Base-by-base conservation (phyloP, 805 yeast species). In the Zygotorulaspora chibaensis region DNA sequence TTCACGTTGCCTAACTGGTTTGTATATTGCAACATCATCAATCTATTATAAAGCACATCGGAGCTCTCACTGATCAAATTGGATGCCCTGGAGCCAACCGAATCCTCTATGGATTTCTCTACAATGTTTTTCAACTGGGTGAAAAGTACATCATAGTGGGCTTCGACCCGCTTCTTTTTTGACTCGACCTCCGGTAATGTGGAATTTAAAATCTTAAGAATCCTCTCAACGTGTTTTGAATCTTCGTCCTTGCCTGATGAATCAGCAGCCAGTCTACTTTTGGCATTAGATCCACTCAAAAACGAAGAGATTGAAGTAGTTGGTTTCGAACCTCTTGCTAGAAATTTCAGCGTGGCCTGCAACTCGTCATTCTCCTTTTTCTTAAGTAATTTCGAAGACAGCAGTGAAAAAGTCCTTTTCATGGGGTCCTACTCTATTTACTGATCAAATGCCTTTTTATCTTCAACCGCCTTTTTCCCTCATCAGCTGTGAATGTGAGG, bases 101-200 rank as follows among this genome's bases (percentile, higher is more conserved):
- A 27, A 23, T 38, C 30, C 20, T 47, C 37, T 10, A 54, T 44
- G 8, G 62, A 53, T 23, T 49, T 49, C 27, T 50, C 61, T 3
- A 57, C 59, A 28, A 58, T 50, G 10, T 50, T 52, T 37, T 55
- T 57, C 43, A 64, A 42, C 18, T 59, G 57, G 8, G 55, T 47
- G 48, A 60, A 57, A 23, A 60, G 51, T 7, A 59, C 39, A 33
- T 62, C 58, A 42, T 63, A 63, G 46, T 64, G 67, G 1, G 52
- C 50, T 17, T 62, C 56, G 4, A 61, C 56, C 18, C 50, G 54
- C 37, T 43, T 46, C 39, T 51, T 56, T 28, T 55, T 50, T 3
- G 38, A 28, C 7, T 57, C 56, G 6, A 55, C 55, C 20, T 57
- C 56, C 1, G 65, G 65, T 35, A 64, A 48, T 13, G 58, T 55